Evolutionary conservation across 2,329 filamentous ascomycete species (phyloP), one percentile per base, ranked within the genome.

Genomic region (Parasarocladium wereldwijsianum): DNA sequence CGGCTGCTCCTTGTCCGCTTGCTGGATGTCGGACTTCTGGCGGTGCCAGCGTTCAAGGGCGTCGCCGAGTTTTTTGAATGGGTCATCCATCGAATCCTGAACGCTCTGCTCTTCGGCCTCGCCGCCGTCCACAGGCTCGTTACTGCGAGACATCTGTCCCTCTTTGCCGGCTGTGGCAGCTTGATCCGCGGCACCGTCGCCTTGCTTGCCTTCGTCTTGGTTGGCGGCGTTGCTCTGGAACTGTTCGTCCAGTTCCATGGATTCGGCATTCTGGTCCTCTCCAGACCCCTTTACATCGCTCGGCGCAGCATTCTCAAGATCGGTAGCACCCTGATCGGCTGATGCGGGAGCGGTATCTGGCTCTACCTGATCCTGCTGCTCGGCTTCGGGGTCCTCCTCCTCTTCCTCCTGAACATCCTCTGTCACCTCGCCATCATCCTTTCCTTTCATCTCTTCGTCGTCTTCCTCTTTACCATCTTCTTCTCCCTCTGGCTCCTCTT

Each of bases 41-140:
- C 82, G 72, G 51, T 96, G 86, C 83, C 86, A 98, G 42, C 78
- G 73, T 50, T 96, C 86, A 18, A 98, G 64, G 5, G 84, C 79
- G 56, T 98, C 85, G 14, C 90, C 90, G 17, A 98, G 70, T 46
- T 93, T 92, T 57, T 90, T 90, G 64, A 94, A 93, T 1, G 85
- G 81, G 40, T 90, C 73, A 53, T 31, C 64, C 57, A 24, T 58
- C 50, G 8, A 60, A 55, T 31, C 68, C 60, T 22, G 54, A 48
- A 17, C 57, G 47, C 26, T 53, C 5, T 30, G 19, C 20, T 19
- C 10, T 5, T 30, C 28, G 13, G 28, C 19, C 9, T 30, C 28
- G 28, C 24, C 31, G 8, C 24, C 16, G 6, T 33, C 27, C 6
- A 27, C 33, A 3, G 58, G 51, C 22, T 69, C 59, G 32, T 64